Evolutionary conservation across 768 basidiomycete genomes (phyloP), one percentile per base, ranked within the genome.

Genomic region (Tulasnella sp.): DNA sequence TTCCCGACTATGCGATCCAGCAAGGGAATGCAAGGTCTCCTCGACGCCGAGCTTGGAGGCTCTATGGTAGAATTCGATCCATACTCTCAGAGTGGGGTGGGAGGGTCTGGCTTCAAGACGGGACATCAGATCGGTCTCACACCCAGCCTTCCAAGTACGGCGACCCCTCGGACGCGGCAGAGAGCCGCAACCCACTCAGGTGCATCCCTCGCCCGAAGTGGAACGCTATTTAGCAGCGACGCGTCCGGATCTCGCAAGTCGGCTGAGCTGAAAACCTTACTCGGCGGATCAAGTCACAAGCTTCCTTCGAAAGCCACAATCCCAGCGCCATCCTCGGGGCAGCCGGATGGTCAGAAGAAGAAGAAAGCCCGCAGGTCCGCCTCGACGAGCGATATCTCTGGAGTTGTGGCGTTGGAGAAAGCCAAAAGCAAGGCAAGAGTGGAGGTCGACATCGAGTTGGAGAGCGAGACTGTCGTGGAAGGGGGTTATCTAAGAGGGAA

Each of bases 401-500:
- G 86, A 46, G 82, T 84, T 18, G 88, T 91, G 31, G 85, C 86
- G 1, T 86, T 95, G 54, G 95, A 95, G 85, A 93, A 94, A 83
- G 92, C 94, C 6, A 92, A 91, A 83, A 84, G 90, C 20, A 90
- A 89, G 34, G 91, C 95, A 11, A 92, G 94, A 77, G 93, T 97
- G 0, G 93, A 93, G 84, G 87, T 97, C 16, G 94, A 97, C 83
- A 91, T 97, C 58, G 86, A 91, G n/a, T 89, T 96, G 44, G 91
- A 94, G 81, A 91, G 90, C 82, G 90, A 94, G 80, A 88, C 90
- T 14, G 92, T 91, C 82, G 93, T 97, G 3, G 94, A 97, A 87
- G 96, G 96, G 3, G 92, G 91, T 9, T 87, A 88, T 82, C 86
- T 97, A 69, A 89, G 89, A 72, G 96, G 96, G 2, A 86, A 88